Percentiles rank a stretch among this genome's conserved stretches.
Conservation (phyloP, 805 yeast species). For the Saccharomycopsis guyanensis region DNA sequence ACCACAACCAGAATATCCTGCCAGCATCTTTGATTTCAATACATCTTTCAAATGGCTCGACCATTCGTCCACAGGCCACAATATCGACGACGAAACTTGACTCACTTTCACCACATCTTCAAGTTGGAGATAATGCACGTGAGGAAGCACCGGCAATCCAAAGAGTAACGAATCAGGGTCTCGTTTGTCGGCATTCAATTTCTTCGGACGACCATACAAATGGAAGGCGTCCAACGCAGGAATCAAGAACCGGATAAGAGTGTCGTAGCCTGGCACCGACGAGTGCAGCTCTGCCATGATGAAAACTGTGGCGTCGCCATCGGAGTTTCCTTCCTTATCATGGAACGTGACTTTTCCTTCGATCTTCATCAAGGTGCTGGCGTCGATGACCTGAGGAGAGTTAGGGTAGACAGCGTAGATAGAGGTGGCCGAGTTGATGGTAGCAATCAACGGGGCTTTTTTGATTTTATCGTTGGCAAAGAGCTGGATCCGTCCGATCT, state of each 20-base stretch:
- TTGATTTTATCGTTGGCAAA: constrained; percentile 71
- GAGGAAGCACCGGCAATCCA: constrained; percentile 78
- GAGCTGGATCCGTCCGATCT: constrained; percentile 64
- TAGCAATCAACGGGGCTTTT: constrained; percentile 71
- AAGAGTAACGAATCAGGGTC: constrained; percentile 62
- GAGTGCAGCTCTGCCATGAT: constrained; percentile 81
- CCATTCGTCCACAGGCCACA: constrained; percentile 61
- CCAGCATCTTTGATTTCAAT: constrained; percentile 42
- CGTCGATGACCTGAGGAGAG: constrained; percentile 70
- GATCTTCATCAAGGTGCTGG: constrained; percentile 78
- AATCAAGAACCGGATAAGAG: constrained; percentile 70
- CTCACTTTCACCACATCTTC: constrained; percentile 45
- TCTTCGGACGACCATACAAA: constrained; percentile 74
- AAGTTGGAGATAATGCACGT: constrained; percentile 61
- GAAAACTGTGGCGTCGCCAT: constrained; percentile 53
- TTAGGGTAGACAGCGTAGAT: constrained; percentile 93
- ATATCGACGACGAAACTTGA: constrained; percentile 27
- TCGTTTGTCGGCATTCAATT: constrained; percentile 64
- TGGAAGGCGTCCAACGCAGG: constrained; percentile 72
- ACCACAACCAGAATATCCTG: constrained; percentile 78
- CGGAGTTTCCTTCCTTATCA: constrained; percentile 25
- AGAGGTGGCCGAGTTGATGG: constrained; percentile 57
- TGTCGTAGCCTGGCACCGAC: constrained; percentile 76
- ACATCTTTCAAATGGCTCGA: constrained; percentile 45
- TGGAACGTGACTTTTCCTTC: constrained; percentile 73